Evolutionary conservation across 768 basidiomycete species (phyloP).

Genomic region (Tulasnella sp.): DNA sequence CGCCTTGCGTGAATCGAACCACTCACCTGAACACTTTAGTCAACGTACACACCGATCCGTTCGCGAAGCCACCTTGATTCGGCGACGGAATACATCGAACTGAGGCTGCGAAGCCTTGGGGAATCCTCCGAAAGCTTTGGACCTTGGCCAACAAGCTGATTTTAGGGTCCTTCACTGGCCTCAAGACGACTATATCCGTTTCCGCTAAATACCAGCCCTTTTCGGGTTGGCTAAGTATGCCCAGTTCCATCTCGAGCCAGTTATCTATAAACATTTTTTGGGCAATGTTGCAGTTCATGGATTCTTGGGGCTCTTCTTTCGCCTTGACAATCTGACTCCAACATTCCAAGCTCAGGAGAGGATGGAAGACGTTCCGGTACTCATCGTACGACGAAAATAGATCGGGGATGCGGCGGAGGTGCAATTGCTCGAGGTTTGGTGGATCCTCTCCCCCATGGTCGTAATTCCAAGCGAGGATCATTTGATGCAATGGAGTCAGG

Average conservation of each 20-base stretch:
- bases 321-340: conserved; percentile 84
- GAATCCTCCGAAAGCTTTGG: conserved; percentile 44
- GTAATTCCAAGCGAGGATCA: conserved; percentile 84
- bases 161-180: conserved; percentile 38
- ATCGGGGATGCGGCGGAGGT: conserved; percentile 51
- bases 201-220: conserved; percentile 76
- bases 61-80: conserved; percentile 60
- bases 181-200: conserved; percentile 79
- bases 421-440: conserved; percentile 44
- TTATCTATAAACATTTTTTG: conserved; percentile 71
- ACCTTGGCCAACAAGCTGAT: conserved; percentile 66
- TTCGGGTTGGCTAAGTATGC: conserved; percentile 54
- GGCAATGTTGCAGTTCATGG: conserved; percentile 57
- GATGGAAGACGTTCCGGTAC: conserved; percentile 75
- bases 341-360: conserved; percentile 80
- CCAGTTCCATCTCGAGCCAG: conserved; percentile 75
- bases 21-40: conserved; percentile 79
- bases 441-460: conserved; percentile 61
- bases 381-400: conserved; percentile 60
- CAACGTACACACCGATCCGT: conserved; percentile 66
- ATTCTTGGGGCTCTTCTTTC: conserved; percentile 56
- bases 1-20: background rate
- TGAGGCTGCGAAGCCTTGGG: conserved; percentile 53
- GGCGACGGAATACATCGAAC: conserved; percentile 52
- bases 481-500: conserved; percentile 68